These are phyloP conservation scores for Thermothielavioides terrestris DNA, from an alignment of 495 filamentous ascomycete genomes.

Conservation along the genomic window DNA sequence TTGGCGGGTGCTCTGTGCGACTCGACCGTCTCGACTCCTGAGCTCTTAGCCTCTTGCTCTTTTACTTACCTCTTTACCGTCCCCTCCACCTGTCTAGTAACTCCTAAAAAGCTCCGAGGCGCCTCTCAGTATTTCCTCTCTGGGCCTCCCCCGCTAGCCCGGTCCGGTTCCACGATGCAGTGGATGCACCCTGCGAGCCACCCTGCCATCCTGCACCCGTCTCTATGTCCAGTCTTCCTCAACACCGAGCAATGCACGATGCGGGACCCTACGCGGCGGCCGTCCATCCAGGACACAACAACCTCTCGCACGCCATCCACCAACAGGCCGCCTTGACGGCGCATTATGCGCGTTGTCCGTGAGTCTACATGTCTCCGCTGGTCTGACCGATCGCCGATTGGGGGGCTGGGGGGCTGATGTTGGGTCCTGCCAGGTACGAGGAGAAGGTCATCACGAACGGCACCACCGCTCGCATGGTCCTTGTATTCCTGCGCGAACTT, in stretches of 20 bases:
- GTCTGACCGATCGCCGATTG: not conserved
- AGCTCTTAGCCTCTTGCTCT: not conserved
- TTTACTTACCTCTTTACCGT: too few species aligned
- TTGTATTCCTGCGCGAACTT: slow-evolving; percentile 30
- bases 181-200: slow-evolving; percentile 25
- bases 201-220: slow-evolving; percentile 23
- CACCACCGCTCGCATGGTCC: slow-evolving; percentile 26
- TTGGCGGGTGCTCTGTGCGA: slow-evolving; percentile 4
- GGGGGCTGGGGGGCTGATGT: slow-evolving; percentile 8
- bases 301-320: slow-evolving; percentile 13
- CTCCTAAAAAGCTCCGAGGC: slow-evolving; percentile 20
- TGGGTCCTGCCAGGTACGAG: slow-evolving; percentile 21
- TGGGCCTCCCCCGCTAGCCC: slow-evolving; percentile 22
- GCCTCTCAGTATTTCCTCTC: slow-evolving; percentile 17
- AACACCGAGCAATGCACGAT: slow-evolving; percentile 27
- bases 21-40: not conserved
- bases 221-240: slow-evolving; percentile 27
- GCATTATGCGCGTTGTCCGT: slow-evolving; percentile 22
- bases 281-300: slow-evolving; percentile 15
- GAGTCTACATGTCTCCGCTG: slow-evolving; percentile 10
- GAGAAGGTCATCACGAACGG: slow-evolving; percentile 25
- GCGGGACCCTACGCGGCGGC: slow-evolving; percentile 17
- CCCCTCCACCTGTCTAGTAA: too few species aligned
- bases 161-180: slow-evolving; percentile 29
- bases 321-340: slow-evolving; percentile 20